Evolutionary conservation across 768 basidiomycete species (phyloP).

Genomic region (Amanita polypyramis): DNA sequence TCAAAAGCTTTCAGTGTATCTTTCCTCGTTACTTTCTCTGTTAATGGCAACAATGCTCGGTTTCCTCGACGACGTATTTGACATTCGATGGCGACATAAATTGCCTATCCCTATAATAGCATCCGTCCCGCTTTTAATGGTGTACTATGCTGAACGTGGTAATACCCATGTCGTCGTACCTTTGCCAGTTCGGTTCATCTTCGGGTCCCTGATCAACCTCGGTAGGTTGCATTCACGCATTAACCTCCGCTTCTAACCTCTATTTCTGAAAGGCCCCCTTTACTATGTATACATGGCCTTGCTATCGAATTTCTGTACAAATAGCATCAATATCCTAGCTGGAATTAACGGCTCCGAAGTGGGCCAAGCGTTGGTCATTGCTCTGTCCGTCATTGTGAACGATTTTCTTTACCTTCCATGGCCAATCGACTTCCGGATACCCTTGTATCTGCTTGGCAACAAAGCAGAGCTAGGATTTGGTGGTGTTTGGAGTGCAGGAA

Average conservation of each 20-base stretch:
- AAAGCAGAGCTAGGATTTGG: slow-evolving; percentile 63
- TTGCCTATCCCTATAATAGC: slow-evolving; percentile 95
- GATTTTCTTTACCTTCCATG: slow-evolving; percentile 92
- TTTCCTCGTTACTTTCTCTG: slow-evolving; percentile 87
- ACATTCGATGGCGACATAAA: slow-evolving; percentile 98
- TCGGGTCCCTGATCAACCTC: slow-evolving; percentile 77
- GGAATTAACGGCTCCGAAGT: slow-evolving; percentile 97
- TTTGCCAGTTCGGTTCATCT: slow-evolving; percentile 58
- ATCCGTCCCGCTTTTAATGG: slow-evolving; percentile 88
- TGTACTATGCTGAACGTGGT: slow-evolving; percentile 92
- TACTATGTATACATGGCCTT: slow-evolving; percentile 97
- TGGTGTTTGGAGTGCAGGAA: slow-evolving; percentile 73
- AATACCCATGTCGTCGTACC: slow-evolving; percentile 93
- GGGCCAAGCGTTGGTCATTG: slow-evolving; percentile 87
- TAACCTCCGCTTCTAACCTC: slow-evolving; percentile 4
- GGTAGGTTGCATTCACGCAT: slow-evolving; percentile 37
- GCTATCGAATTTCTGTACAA: slow-evolving; percentile 92
- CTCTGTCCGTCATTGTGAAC: slow-evolving; percentile 82
- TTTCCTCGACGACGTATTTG: slow-evolving; percentile 95
- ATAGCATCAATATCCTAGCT: slow-evolving; percentile 97
- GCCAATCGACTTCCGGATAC: slow-evolving; percentile 65
- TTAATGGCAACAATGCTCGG: slow-evolving; percentile 90
- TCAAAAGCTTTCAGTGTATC: slow-evolving; percentile 74
- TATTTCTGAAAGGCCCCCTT: slow-evolving; percentile 54
- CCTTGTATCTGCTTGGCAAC: slow-evolving; percentile 58